Evolutionary conservation across 495 filamentous ascomycete genomes (phyloP).

Genomic region (Extremus antarcticus): DNA sequence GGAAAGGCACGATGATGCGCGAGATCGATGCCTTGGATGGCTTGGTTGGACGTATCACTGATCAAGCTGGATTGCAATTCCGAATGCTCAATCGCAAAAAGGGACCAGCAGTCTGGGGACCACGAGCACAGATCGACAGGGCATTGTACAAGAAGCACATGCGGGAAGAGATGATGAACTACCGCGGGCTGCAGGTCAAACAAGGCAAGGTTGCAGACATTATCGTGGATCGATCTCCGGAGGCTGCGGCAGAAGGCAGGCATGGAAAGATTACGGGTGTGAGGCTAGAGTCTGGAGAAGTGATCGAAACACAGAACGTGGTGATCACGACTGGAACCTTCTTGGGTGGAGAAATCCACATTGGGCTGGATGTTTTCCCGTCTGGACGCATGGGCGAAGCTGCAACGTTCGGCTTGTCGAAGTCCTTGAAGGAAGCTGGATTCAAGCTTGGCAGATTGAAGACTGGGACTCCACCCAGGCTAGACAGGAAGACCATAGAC

Average conservation of each 20-base stretch:
- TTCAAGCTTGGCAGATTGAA: conserved; percentile 88
- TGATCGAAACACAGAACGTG: conserved; percentile 68
- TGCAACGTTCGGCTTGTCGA: conserved; percentile 86
- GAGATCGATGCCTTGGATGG: conserved; percentile 96
- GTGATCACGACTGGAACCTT: conserved; percentile 96
- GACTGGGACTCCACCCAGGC: conserved; percentile 85
- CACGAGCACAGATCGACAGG: conserved; percentile 90
- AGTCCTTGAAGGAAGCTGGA: conserved; percentile 77
- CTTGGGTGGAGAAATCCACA: conserved; percentile 91
- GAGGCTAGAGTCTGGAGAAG: conserved; percentile 76
- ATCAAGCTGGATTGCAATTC: conserved; percentile 91
- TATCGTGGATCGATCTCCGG: conserved; percentile 46
- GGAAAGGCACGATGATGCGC: conserved; percentile 93
- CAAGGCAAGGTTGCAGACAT: conserved; percentile 90
- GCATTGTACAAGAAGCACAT: conserved; percentile 83
- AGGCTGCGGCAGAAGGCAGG: conserved; percentile 36
- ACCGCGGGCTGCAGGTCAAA: conserved; percentile 65
- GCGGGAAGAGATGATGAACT: conserved; percentile 70
- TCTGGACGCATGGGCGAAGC: conserved; percentile 90
- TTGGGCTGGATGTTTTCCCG: conserved; percentile 73
- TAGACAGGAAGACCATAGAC: conserved; percentile 75
- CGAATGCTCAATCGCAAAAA: conserved; percentile 77
- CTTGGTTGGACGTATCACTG: conserved; percentile 75
- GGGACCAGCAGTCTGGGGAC: conserved; percentile 94
- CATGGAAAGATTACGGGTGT: conserved; percentile 76